A percentile compares a stretch with the other conserved stretches of the same genome.
Evolutionary conservation across 495 filamentous ascomycete genomes (phyloP).

Genomic region (Penicillium crystallinum): DNA sequence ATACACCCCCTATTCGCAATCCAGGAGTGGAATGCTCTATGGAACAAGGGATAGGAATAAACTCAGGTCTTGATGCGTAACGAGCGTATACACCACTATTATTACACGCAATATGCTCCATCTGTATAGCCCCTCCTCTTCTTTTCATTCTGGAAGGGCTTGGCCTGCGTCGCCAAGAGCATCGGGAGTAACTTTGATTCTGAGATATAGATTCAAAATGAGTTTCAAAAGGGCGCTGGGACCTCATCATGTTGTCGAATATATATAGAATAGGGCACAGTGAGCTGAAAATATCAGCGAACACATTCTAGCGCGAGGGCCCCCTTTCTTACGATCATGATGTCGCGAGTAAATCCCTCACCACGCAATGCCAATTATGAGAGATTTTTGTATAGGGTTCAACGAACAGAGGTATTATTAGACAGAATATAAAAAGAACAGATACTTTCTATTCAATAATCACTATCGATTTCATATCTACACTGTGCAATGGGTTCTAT

Average conservation of each 20-base stretch:
- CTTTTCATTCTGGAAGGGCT: constrained; percentile 1
- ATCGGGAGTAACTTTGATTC: not conserved
- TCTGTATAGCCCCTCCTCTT: not conserved
- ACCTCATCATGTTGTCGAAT: not conserved
- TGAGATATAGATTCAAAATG: not conserved
- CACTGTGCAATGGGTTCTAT: constrained; percentile 1
- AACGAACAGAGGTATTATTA: not conserved
- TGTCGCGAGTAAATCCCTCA: constrained; percentile 3
- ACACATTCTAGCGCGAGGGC: not conserved
- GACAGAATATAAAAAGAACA: not conserved
- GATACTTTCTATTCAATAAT: not conserved
- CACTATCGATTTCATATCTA: not conserved
- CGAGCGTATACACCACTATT: no score
- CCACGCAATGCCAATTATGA: not conserved
- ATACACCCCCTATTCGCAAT: no score
- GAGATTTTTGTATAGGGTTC: not conserved
- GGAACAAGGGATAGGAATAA: no score
- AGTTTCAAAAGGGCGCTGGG: not conserved
- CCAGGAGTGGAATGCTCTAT: no score
- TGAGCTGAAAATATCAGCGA: not conserved
- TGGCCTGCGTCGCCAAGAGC: not conserved
- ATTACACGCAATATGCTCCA: no score
- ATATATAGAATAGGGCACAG: not conserved
- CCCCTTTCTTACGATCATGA: constrained; percentile 5
- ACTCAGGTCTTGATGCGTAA: no score